Evolutionary conservation across 805 yeast species (phyloP).

Genomic region (Ogataea methanolica): DNA sequence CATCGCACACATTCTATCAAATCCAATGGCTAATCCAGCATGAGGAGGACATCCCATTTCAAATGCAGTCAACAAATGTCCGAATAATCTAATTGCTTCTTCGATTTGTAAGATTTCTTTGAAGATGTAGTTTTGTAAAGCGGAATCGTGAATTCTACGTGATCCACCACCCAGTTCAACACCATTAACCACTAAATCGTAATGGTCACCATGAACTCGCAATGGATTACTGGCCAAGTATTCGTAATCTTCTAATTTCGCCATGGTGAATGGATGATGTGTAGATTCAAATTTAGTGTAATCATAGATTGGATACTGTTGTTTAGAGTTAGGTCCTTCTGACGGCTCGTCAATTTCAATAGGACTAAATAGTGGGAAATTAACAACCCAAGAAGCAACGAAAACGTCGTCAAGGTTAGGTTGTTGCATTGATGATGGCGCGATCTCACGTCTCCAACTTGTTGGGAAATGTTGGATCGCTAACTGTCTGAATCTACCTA

Average conservation of each 20-base stretch:
- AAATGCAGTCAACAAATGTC: constrained; percentile 79
- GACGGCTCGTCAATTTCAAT: constrained; percentile 32
- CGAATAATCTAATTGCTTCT: constrained; percentile 63
- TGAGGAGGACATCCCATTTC: constrained; percentile 97
- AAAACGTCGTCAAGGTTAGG: constrained; percentile 32
- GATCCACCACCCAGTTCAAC: constrained; percentile 98
- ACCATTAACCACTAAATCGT: constrained; percentile 90
- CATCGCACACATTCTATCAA: constrained; percentile 92
- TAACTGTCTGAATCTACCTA: constrained; percentile 80
- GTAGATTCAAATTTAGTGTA: constrained; percentile 53
- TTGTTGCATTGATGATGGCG: constrained; percentile 12
- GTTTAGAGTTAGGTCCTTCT: constrained; percentile 5
- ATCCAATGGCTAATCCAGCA: constrained; percentile 94
- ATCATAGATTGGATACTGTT: constrained; percentile 61
- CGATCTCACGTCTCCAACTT: constrained; percentile 40
- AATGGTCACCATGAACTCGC: constrained; percentile 80
- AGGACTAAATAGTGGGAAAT: constrained; percentile 90
- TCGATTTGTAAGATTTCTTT: constrained; percentile 55
- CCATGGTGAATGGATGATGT: constrained; percentile 98
- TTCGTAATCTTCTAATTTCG: constrained; percentile 61
- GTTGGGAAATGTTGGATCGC: constrained; percentile 53
- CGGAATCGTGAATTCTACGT: constrained; percentile 85
- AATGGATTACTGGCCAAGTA: constrained; percentile 52
- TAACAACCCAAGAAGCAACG: constrained; percentile 81
- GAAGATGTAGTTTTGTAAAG: constrained; percentile 70